These are phyloP conservation scores for Ogataea chonburiensis DNA, from an alignment of 805 yeast species.

Conservation along the genomic window DNA sequence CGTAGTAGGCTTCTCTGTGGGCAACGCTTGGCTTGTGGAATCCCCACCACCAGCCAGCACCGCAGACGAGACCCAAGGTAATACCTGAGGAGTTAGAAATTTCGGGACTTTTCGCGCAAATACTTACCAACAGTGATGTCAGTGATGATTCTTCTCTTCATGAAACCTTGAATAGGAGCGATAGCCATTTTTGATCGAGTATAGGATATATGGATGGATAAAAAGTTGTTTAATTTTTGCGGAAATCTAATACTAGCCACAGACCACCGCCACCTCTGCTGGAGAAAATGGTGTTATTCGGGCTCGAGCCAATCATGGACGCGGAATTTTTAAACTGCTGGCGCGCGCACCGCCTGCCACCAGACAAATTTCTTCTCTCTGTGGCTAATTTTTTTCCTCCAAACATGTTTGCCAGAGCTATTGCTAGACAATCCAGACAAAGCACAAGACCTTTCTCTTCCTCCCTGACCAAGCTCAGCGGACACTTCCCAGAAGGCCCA, in stretches of 20 bases:
- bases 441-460: slow-evolving; percentile 52
- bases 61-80: slow-evolving; percentile 45
- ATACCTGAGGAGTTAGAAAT: slow-evolving; percentile 18
- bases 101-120: neutral
- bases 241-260: slow-evolving; percentile 6
- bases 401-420: slow-evolving; percentile 33
- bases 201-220: neutral
- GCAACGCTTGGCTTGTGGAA: slow-evolving; percentile 72
- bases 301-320: slow-evolving; percentile 8
- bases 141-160: slow-evolving; percentile 75
- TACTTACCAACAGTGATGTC: slow-evolving; percentile 73
- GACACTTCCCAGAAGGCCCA: slow-evolving; percentile 69
- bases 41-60: slow-evolving; percentile 80
- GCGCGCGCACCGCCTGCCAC: slow-evolving; percentile 6
- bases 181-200: slow-evolving; percentile 52
- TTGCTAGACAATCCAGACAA: slow-evolving; percentile 27
- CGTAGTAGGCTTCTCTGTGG: slow-evolving; percentile 83
- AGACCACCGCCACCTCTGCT: slow-evolving; percentile 10
- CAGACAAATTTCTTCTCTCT: slow-evolving; percentile 4
- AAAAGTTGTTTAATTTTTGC: slow-evolving; percentile 10
- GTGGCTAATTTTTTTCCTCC: slow-evolving; percentile 11
- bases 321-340: slow-evolving; percentile 6
- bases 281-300: slow-evolving; percentile 9
- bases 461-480: slow-evolving; percentile 42
- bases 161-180: slow-evolving; percentile 82